Conservation (phyloP, 371 early-diverging fungal species). For the Lichtheimia corymbifera region DNA sequence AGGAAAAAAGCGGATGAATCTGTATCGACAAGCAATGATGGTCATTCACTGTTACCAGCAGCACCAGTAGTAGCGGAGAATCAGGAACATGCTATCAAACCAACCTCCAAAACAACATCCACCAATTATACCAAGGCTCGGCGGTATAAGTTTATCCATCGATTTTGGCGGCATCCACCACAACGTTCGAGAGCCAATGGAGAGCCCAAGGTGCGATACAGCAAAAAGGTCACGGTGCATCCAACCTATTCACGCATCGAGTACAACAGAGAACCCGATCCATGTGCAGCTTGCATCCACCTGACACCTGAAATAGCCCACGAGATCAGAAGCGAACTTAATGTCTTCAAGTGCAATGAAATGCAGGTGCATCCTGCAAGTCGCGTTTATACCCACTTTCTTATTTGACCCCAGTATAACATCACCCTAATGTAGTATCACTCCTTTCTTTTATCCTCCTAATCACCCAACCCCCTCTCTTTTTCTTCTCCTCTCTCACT, state of each 20-base stretch:
- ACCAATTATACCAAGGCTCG: no score
- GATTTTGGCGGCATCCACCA: no score
- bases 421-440: not conserved
- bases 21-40: not conserved
- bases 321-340: constrained; percentile 72
- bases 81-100: no score
- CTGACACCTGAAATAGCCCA: constrained; percentile 61
- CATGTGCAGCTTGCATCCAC: constrained; percentile 49
- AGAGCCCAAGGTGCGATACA: constrained; percentile 2
- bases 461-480: not conserved
- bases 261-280: constrained; percentile 29
- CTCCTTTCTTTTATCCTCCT: not conserved
- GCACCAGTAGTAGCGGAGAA: not conserved
- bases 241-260: constrained; percentile 2
- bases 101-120: no score
- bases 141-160: no score
- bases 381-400: constrained; percentile 66
- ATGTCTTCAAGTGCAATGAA: constrained; percentile 70
- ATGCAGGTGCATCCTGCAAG: constrained; percentile 74
- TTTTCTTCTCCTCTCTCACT: no score
- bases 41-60: not conserved
- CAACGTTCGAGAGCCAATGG: no score
- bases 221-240: constrained; percentile 10
- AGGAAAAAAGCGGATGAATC: not conserved
- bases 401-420: constrained; percentile 34